Percentiles rank a stretch among this genome's conserved stretches.
phyloP scores from a whole-genome alignment of 305 asterid genomes.

The Fraxinus baroniana region DNA sequence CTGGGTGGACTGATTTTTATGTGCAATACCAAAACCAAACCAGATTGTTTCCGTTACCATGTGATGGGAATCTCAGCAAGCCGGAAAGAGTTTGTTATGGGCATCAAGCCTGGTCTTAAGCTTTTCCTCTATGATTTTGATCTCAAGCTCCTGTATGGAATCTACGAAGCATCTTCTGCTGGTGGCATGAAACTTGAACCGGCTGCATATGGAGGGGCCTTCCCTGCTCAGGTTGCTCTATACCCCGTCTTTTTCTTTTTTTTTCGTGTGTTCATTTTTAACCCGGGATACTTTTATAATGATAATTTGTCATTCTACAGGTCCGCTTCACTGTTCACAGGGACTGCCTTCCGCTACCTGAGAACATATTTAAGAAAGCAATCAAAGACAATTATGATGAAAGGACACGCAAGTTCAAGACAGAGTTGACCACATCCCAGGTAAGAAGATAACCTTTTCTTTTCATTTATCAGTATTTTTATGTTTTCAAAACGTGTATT shows the following conservation, averaged over 20 bases:
- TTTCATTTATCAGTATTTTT: neutral
- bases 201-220: slow-evolving; percentile 71
- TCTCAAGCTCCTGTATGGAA: slow-evolving; percentile 79
- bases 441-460: slow-evolving; percentile 36
- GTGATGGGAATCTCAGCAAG: slow-evolving; percentile 76
- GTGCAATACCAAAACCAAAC: slow-evolving; percentile 88
- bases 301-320: slow-evolving; percentile 34
- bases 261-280: neutral
- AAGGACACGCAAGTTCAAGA: slow-evolving; percentile 66
- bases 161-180: slow-evolving; percentile 77
- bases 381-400: slow-evolving; percentile 68
- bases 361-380: slow-evolving; percentile 70
- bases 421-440: slow-evolving; percentile 66
- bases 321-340: slow-evolving; percentile 59
- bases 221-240: slow-evolving; percentile 78
- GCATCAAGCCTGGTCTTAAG: slow-evolving; percentile 69
- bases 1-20: slow-evolving; percentile 82
- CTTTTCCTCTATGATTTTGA: slow-evolving; percentile 85
- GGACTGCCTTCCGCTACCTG: slow-evolving; percentile 84
- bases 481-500: neutral
- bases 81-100: slow-evolving; percentile 66
- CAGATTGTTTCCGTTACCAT: slow-evolving; percentile 73
- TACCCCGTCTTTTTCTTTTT: neutral
- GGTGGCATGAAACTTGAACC: slow-evolving; percentile 94
- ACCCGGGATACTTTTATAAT: slow-evolving; percentile 17